A percentile compares a stretch with the other conserved stretches of the same genome.
Evolutionary conservation across 805 yeast genomes (phyloP).

Genomic region (Sugiyamaella smithiae): DNA sequence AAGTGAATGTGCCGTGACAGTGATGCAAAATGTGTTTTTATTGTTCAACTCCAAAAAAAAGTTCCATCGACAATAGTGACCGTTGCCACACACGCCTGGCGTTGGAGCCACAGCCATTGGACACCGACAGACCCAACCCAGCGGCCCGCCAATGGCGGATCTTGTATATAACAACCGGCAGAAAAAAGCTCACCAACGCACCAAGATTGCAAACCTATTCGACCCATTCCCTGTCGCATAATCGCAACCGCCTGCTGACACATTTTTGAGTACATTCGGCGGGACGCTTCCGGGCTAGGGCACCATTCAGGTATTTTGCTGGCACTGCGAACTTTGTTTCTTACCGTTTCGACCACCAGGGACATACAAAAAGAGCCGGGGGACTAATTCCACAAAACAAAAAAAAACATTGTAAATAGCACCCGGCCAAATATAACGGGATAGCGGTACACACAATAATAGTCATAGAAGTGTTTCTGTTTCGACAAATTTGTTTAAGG

Average conservation of each 20-base stretch:
- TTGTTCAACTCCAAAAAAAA: too few relatives aligned
- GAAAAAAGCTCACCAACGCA: background rate
- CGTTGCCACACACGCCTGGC: background rate
- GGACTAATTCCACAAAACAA: background rate
- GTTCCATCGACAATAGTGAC: too few relatives aligned
- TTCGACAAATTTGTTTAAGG: too few relatives aligned
- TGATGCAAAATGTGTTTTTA: too few relatives aligned
- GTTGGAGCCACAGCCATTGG: conserved; percentile 1
- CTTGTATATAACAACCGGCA: background rate
- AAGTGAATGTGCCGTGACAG: too few relatives aligned
- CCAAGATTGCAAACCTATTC: background rate
- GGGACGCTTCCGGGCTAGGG: conserved; percentile 1
- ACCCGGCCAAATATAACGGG: background rate
- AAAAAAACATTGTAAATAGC: conserved; percentile 4
- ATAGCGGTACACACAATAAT: too few relatives aligned
- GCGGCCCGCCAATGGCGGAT: background rate
- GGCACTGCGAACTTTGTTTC: conserved; percentile 1
- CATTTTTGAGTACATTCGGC: background rate
- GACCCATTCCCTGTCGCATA: background rate
- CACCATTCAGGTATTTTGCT: conserved; percentile 3
- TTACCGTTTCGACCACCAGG: conserved; percentile 3
- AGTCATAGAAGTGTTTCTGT: too few relatives aligned
- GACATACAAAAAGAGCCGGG: background rate
- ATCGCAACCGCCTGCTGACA: background rate
- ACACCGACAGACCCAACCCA: background rate